These are phyloP conservation scores for Eudorina sp. DNA, from an alignment of 139 green algal genomes.

Conservation along the genomic window DNA sequence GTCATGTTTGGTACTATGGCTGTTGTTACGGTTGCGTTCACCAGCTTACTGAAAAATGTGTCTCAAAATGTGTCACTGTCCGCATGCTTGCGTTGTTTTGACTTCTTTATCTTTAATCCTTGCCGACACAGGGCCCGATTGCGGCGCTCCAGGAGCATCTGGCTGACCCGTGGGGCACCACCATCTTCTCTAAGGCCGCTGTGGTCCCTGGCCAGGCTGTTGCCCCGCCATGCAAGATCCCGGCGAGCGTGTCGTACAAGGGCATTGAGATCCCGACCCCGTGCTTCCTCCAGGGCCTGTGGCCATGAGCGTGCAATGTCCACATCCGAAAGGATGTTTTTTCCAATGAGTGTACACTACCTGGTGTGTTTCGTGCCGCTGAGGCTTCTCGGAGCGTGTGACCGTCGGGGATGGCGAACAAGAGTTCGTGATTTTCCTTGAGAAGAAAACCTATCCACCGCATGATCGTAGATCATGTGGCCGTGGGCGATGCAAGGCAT, in stretches of 20 bases:
- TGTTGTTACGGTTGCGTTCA: no score
- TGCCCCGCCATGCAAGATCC: slow-evolving; percentile 76
- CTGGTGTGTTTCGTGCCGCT: neutral
- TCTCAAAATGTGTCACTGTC: neutral
- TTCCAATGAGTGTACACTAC: neutral
- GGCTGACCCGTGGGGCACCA: slow-evolving; percentile 79
- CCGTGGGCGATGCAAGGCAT: no score
- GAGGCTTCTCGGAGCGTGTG: no score
- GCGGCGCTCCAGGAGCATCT: slow-evolving; percentile 81
- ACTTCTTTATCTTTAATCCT: neutral
- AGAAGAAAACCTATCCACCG: no score
- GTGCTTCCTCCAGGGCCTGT: slow-evolving; percentile 79
- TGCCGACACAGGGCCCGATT: slow-evolving; percentile 68
- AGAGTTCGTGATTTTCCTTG: no score
- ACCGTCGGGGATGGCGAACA: no score
- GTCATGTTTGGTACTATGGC: no score
- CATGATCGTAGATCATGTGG: no score
- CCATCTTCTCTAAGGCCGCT: slow-evolving; percentile 77
- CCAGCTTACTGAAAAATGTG: no score
- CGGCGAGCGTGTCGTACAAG: slow-evolving; percentile 48
- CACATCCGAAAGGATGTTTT: neutral
- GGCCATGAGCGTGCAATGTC: slow-evolving; percentile 72
- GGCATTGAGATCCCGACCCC: slow-evolving; percentile 80
- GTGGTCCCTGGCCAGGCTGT: slow-evolving; percentile 70
- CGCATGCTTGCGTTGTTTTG: no score